These are phyloP conservation scores for Dictyostelium firmibasis DNA, from an alignment of 78 protist species.

Conservation along the genomic window DNA sequence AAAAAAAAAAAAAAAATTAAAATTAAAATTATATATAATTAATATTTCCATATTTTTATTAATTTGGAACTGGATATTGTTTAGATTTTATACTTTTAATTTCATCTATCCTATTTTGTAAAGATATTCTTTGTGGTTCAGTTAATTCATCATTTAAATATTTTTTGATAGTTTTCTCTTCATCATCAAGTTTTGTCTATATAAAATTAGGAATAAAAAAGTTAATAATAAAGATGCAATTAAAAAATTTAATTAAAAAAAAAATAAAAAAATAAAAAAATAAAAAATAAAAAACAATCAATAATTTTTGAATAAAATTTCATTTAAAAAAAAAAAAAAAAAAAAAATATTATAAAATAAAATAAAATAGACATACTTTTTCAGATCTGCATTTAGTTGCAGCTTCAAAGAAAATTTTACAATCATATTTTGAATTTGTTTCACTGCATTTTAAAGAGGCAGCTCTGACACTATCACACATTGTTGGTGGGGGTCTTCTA, in stretches of 20 bases:
- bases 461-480: slow-evolving; percentile 48
- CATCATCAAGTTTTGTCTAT: slow-evolving; percentile 51
- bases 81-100: slow-evolving; percentile 6
- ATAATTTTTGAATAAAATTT: background rate
- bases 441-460: slow-evolving; percentile 56
- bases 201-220: background rate
- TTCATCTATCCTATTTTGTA: slow-evolving; percentile 23
- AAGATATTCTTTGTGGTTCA: background rate
- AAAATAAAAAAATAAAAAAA: background rate
- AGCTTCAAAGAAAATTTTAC: slow-evolving; percentile 53
- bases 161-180: slow-evolving; percentile 34
- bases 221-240: too few species aligned
- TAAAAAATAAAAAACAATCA: background rate
- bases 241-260: background rate
- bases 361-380: slow-evolving; percentile 60
- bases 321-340: too few species aligned
- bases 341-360: background rate
- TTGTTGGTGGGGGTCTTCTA: slow-evolving; percentile 34
- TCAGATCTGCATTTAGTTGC: slow-evolving; percentile 45
- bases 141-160: slow-evolving; percentile 32
- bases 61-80: slow-evolving; percentile 58
- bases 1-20: too few species aligned
- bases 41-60: too few species aligned
- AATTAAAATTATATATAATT: too few species aligned
- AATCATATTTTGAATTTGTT: slow-evolving; percentile 4